Percentiles rank a stretch among this genome's conserved stretches.
Evolutionary conservation across 805 yeast genomes (phyloP).

Genomic region (Pichia manshurica): DNA sequence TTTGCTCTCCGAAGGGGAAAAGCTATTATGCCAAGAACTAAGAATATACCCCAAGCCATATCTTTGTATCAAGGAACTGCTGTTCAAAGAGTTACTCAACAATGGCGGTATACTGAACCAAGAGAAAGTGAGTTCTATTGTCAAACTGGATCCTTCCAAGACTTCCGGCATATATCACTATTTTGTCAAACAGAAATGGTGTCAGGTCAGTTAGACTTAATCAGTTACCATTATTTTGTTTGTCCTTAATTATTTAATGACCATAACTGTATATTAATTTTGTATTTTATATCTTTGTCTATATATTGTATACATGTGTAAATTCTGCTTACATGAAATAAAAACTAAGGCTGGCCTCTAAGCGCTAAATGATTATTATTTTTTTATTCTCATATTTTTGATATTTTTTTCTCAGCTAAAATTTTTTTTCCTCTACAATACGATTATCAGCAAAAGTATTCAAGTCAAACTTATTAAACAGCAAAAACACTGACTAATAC

Average conservation of each 20-base stretch:
- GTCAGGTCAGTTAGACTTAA: conserved; percentile 25
- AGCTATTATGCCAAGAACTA: conserved; percentile 72
- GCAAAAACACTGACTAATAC: too few relatives aligned
- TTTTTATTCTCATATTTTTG: too few relatives aligned
- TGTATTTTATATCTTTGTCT: conserved; percentile 1
- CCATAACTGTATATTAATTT: neutral
- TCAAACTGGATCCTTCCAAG: conserved; percentile 81
- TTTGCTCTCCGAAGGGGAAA: conserved; percentile 81
- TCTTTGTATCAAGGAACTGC: conserved; percentile 81
- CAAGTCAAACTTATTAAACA: too few relatives aligned
- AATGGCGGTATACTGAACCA: conserved; percentile 81
- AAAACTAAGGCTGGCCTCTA: too few relatives aligned
- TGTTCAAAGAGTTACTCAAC: conserved; percentile 80
- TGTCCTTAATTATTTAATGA: too few relatives aligned
- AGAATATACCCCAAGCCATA: conserved; percentile 91
- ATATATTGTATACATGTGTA: conserved; percentile 1
- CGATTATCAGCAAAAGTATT: too few relatives aligned
- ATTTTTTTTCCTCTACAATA: too few relatives aligned
- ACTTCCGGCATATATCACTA: conserved; percentile 88
- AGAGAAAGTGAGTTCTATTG: conserved; percentile 75
- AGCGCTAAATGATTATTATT: too few relatives aligned
- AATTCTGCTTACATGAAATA: too few relatives aligned
- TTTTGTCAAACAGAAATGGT: conserved; percentile 90
- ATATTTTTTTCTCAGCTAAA: too few relatives aligned
- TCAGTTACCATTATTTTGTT: neutral